Conservation (phyloP, 1,139 yeast species). For the Debaryomyces fabryi region DNA sequence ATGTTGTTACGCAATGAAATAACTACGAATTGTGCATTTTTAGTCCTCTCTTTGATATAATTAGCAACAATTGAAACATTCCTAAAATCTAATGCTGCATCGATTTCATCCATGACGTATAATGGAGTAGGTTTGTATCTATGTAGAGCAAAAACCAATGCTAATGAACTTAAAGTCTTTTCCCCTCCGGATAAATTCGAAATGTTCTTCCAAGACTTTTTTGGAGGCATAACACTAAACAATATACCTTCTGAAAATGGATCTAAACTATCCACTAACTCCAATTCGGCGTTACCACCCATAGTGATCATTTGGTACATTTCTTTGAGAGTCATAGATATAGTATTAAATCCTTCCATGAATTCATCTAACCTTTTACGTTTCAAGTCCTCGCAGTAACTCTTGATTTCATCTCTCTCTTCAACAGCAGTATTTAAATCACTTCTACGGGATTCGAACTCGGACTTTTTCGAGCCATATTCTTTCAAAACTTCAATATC, state of each 20-base stretch:
- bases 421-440: conserved; percentile 72
- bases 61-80: conserved; percentile 97
- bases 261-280: conserved; percentile 91
- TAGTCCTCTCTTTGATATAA: conserved; percentile 92
- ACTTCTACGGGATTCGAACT: conserved; percentile 60
- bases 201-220: conserved; percentile 95
- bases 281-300: conserved; percentile 99
- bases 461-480: conserved; percentile 67
- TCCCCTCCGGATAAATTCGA: conserved; percentile 97
- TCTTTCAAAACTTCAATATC: conserved; percentile 79
- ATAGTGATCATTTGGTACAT: conserved; percentile 99
- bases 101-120: conserved; percentile 99
- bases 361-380: conserved; percentile 82
- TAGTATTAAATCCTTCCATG: conserved; percentile 87
- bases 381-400: conserved; percentile 68
- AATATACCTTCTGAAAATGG: conserved; percentile 98
- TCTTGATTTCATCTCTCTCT: conserved; percentile 67
- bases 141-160: conserved; percentile 94
- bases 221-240: conserved; percentile 99
- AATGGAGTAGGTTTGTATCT: conserved; percentile 96
- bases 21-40: conserved; percentile 95
- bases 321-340: conserved; percentile 86
- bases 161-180: conserved; percentile 91
- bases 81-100: conserved; percentile 96
- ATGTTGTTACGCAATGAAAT: conserved; percentile 93